Conservation (phyloP, 805 yeast genomes). For the Blastobotrys parvus region DNA sequence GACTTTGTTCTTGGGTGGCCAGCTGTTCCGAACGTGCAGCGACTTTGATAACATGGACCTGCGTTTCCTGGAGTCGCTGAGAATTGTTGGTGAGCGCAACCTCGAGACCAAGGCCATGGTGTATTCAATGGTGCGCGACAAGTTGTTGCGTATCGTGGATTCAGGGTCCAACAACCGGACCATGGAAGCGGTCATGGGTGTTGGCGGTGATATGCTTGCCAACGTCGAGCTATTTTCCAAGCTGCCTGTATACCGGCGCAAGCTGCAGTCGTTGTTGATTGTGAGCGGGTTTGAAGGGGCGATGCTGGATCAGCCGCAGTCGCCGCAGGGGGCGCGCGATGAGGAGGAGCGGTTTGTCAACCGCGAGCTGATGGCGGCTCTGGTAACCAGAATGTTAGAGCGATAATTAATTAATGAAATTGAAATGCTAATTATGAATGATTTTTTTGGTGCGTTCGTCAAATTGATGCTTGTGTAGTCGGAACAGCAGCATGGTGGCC, state of each 20-base stretch:
- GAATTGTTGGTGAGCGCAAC: slow-evolving; percentile 13
- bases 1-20: slow-evolving; percentile 19
- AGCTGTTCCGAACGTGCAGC: slow-evolving; percentile 13
- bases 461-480: slow-evolving; percentile 39
- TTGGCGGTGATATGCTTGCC: slow-evolving; percentile 11
- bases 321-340: neutral
- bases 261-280: slow-evolving; percentile 8
- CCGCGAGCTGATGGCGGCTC: slow-evolving; percentile 1
- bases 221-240: slow-evolving; percentile 11
- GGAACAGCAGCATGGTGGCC: slow-evolving; percentile 77
- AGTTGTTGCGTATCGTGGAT: slow-evolving; percentile 14
- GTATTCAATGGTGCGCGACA: slow-evolving; percentile 15
- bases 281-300: slow-evolving; percentile 12
- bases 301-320: neutral
- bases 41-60: slow-evolving; percentile 17
- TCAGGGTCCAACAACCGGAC: slow-evolving; percentile 11
- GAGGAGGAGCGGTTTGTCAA: neutral
- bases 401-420: neutral
- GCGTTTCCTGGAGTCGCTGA: slow-evolving; percentile 15
- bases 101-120: slow-evolving; percentile 14
- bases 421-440: neutral
- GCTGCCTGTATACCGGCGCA: slow-evolving; percentile 6
- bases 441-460: neutral
- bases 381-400: neutral
- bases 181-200: slow-evolving; percentile 10